Evolutionary conservation across 163 green algal genomes (phyloP).

Genomic region (Coccomyxa subellipsoidea): DNA sequence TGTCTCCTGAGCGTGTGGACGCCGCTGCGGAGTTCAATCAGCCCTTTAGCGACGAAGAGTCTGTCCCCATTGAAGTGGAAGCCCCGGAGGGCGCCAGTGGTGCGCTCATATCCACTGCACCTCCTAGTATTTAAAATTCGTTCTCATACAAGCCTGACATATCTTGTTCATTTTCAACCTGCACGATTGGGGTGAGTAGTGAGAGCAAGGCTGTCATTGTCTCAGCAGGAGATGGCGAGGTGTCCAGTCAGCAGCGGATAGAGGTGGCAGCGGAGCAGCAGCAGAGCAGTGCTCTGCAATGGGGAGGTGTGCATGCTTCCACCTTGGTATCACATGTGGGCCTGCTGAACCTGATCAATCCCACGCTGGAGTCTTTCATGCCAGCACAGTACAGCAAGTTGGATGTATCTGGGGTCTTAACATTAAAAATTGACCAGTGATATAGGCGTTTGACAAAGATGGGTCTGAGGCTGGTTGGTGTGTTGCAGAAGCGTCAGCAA

Average conservation of each 20-base stretch:
- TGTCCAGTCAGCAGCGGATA: neutral
- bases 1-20: neutral
- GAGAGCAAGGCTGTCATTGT: neutral
- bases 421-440: neutral
- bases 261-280: neutral
- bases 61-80: neutral
- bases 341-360: neutral
- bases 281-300: neutral
- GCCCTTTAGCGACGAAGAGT: constrained; percentile 1
- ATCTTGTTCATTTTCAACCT: neutral
- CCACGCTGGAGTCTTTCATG: neutral
- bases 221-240: neutral
- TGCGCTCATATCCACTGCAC: neutral
- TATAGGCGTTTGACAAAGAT: neutral
- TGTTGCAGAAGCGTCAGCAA: neutral
- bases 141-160: neutral
- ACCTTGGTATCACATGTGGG: neutral
- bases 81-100: neutral
- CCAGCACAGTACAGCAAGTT: neutral
- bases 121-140: neutral
- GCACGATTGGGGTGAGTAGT: no score
- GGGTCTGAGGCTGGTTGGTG: neutral
- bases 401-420: neutral
- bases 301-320: neutral
- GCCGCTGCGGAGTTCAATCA: neutral